Evolutionary conservation across 2,329 filamentous ascomycete genomes (phyloP), one percentile per base, ranked within the genome.

Genomic region (Dichotomopilus funicola): DNA sequence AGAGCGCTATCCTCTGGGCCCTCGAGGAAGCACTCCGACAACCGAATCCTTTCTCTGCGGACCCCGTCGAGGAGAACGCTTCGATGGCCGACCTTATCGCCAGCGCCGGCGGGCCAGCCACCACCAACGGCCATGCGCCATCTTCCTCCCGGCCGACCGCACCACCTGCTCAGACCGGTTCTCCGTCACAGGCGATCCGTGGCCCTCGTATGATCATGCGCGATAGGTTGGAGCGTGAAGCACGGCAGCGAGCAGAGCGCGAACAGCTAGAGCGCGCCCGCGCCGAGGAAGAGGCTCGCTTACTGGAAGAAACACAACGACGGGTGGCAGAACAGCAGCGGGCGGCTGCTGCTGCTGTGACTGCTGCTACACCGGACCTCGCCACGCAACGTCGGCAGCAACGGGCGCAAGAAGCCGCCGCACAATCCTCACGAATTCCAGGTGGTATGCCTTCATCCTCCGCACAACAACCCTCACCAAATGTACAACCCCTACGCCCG

Each of bases 191-290:
- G 53, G 85, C 87, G 33, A 88, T 96, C 58, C 83, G 87, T 63
- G 91, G 91, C 38, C 92, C 92, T 12, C 85, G 88, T 61, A 88
- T 92, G 73, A 92, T 97, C 65, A 95, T 96, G 91, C 85, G 89
- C 71, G 86, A 91, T 68, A 85, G 91, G 55, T 80, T 82, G 54
- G 88, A 88, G 61, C 81, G 91, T 59, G 89, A 95, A 70, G 82
- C 86, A 33, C 77, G 86, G 56, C 80, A 83, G 60, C 79, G 81
- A 63, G 85, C 85, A 45, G 85, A 89, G 67, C 79, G 80, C 44
- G 85, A 88, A 66, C 80, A 83, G 62, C 66, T 75, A 67, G 80
- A 82, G 69, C 76, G 79, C 63, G 79, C 81, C 63, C 76, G 81
- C 59, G 78, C 77, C 1, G 81, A 82, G 59, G 75, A 79, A 55